Conservation (phyloP, 768 basidiomycete species). For the Cystofilobasidium bisporidii region DNA sequence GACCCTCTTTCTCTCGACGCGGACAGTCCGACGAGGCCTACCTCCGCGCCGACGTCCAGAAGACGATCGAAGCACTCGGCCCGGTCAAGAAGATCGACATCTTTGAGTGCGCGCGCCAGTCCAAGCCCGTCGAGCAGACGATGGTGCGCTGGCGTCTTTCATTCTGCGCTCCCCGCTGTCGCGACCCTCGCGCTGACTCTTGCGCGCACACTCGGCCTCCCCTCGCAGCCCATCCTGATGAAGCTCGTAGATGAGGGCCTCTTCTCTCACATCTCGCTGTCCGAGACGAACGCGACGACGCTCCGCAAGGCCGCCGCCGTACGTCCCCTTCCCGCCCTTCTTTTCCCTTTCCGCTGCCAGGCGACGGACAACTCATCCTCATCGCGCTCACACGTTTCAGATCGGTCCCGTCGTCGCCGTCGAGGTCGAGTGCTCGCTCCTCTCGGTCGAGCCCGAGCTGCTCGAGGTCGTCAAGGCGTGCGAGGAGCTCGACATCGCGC, state of each 20-base stretch:
- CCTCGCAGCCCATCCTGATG: constrained; percentile 37
- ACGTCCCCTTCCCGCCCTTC: background rate
- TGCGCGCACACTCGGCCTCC: background rate
- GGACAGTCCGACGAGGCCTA: constrained; percentile 39
- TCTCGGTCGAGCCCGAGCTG: constrained; percentile 51
- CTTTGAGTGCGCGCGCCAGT: constrained; percentile 47
- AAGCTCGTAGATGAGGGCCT: constrained; percentile 50
- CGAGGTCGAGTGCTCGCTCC: constrained; percentile 60
- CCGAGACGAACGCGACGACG: constrained; percentile 45
- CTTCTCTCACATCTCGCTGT: constrained; percentile 53
- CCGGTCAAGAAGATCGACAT: constrained; percentile 54
- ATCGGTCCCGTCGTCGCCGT: constrained; percentile 52
- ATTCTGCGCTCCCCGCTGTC: background rate
- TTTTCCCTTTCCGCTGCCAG: background rate
- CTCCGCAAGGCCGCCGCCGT: constrained; percentile 7
- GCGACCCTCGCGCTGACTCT: background rate
- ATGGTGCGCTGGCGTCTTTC: background rate
- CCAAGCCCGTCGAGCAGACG: constrained; percentile 9
- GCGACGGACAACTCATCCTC: background rate
- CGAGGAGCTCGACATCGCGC: constrained; percentile 50
- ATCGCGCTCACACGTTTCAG: constrained; percentile 33
- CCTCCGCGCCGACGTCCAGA: constrained; percentile 47
- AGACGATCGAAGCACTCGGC: constrained; percentile 45
- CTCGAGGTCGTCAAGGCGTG: constrained; percentile 49
- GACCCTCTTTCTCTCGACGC: background rate